phyloP scores from a whole-genome alignment of 2,329 filamentous ascomycete species.

The Coccinonectria pachysandricola region DNA sequence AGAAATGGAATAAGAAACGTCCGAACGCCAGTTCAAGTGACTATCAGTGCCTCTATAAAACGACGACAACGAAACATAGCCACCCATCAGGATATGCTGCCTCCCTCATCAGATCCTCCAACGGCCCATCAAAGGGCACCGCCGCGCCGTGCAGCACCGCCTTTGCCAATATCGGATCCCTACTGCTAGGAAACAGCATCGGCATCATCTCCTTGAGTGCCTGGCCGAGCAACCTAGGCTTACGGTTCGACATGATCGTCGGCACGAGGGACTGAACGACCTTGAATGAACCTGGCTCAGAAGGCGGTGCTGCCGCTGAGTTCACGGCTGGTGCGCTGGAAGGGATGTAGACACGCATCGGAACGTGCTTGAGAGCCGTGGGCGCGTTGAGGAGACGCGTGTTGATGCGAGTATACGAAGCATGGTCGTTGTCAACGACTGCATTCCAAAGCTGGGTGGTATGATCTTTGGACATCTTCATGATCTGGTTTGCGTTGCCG shows the following conservation, averaged over 20 bases:
- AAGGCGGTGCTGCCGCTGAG: constrained; percentile 20
- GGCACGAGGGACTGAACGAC: constrained; percentile 68
- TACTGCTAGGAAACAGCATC: constrained; percentile 73
- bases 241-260: constrained; percentile 27
- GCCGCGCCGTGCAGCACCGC: constrained; percentile 77
- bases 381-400: constrained; percentile 67
- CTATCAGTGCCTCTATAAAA: constrained; percentile 36
- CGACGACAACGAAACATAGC: constrained; percentile 70
- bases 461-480: constrained; percentile 77
- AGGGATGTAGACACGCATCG: constrained; percentile 77
- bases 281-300: constrained; percentile 45
- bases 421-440: constrained; percentile 67
- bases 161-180: constrained; percentile 74
- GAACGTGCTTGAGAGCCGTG: constrained; percentile 69
- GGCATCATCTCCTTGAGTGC: constrained; percentile 69
- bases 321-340: constrained; percentile 40
- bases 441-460: constrained; percentile 75
- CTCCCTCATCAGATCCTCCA: constrained; percentile 75
- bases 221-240: constrained; percentile 54
- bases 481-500: constrained; percentile 80
- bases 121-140: constrained; percentile 66
- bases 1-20: no score
- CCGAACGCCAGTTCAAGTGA: constrained; percentile 8
- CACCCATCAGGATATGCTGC: constrained; percentile 89
- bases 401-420: constrained; percentile 63